phyloP scores from a whole-genome alignment of 2,329 filamentous ascomycete genomes.

The Hortaea sp. region DNA sequence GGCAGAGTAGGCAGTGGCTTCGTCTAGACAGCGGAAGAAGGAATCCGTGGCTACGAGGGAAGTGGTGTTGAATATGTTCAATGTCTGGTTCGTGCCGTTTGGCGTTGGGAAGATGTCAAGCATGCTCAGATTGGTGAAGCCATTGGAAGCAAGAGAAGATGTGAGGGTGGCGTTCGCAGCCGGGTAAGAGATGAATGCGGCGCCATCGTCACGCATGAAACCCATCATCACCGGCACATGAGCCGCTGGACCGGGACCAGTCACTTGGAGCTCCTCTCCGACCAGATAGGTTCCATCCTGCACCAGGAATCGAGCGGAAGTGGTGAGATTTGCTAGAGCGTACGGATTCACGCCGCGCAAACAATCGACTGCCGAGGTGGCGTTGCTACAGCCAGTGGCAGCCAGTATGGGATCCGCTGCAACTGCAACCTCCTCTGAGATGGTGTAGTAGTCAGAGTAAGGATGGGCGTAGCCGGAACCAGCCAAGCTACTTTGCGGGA shows the following conservation, averaged over 20 bases:
- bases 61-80: constrained; percentile 25
- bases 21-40: constrained; percentile 27
- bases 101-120: constrained; percentile 14
- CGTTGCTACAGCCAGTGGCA: constrained; percentile 14
- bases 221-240: constrained; percentile 28
- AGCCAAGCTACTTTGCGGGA: constrained; percentile 20
- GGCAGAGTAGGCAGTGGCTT: constrained; percentile 27
- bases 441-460: constrained; percentile 5
- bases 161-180: constrained; percentile 14
- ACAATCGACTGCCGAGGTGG: constrained; percentile 12
- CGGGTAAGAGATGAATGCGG: constrained; percentile 22
- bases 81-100: constrained; percentile 4
- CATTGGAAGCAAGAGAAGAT: constrained; percentile 9
- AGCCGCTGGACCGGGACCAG: constrained; percentile 8
- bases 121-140: constrained; percentile 5
- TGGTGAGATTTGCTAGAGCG: constrained; percentile 11
- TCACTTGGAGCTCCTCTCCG: constrained; percentile 15
- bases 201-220: constrained; percentile 27
- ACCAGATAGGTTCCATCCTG: constrained; percentile 24
- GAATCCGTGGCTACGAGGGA: constrained; percentile 24
- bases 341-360: constrained; percentile 14
- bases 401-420: constrained; percentile 11
- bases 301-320: constrained; percentile 22
- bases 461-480: constrained; percentile 2
- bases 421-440: constrained; percentile 6